Percentiles rank a stretch among this genome's conserved stretches.
Evolutionary conservation across 805 yeast species (phyloP).

Genomic region (Starmerella stellata): DNA sequence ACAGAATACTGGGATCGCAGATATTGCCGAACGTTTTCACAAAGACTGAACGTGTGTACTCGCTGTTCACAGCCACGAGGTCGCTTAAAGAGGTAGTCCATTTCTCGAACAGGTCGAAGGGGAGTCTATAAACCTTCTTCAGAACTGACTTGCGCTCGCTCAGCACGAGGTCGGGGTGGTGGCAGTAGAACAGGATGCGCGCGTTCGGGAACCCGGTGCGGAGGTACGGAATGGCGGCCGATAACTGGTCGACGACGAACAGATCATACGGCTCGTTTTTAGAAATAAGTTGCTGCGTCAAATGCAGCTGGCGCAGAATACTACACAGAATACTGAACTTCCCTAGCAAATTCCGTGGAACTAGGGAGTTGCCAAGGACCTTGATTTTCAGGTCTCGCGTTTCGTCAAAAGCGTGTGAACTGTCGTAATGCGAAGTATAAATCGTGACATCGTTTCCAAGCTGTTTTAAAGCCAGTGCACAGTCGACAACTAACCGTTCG

Average conservation of each 20-base stretch:
- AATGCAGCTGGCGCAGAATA: conserved; percentile 58
- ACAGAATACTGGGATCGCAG: conserved; percentile 36
- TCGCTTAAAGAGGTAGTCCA: conserved; percentile 63
- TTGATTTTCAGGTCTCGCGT: conserved; percentile 43
- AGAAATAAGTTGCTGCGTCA: conserved; percentile 31
- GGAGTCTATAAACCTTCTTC: conserved; percentile 51
- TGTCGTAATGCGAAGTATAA: conserved; percentile 83
- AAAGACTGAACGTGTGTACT: conserved; percentile 59
- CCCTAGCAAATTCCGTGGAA: conserved; percentile 55
- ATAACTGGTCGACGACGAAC: conserved; percentile 72
- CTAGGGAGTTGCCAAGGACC: conserved; percentile 60
- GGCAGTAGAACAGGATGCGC: conserved; percentile 72
- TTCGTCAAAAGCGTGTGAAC: conserved; percentile 78
- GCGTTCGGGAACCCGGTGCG: conserved; percentile 23
- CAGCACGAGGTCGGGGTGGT: conserved; percentile 79
- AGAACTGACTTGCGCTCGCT: conserved; percentile 39
- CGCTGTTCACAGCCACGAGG: conserved; percentile 67
- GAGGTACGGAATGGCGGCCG: conserved; percentile 64
- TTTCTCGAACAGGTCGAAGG: conserved; percentile 75
- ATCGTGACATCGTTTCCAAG: conserved; percentile 45
- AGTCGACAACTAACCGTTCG: conserved; percentile 89
- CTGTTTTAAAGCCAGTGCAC: conserved; percentile 70
- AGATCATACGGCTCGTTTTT: conserved; percentile 36
- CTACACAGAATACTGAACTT: conserved; percentile 68
- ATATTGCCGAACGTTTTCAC: conserved; percentile 36